phyloP scores from a whole-genome alignment of 2,329 filamentous ascomycete species.

The Beauveria scarabaeidicola region DNA sequence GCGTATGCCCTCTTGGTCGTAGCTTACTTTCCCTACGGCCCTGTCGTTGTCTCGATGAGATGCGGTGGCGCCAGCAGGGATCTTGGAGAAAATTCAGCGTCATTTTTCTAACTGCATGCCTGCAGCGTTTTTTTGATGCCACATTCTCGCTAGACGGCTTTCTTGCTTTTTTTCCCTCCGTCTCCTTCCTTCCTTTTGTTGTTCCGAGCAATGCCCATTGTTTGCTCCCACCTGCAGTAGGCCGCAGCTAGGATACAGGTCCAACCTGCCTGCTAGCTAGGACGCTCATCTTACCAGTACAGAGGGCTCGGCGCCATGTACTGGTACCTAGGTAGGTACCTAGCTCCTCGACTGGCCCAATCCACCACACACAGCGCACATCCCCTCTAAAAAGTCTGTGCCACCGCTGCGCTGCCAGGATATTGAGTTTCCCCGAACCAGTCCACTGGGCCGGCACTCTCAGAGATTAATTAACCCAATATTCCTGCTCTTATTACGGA shows the following conservation, averaged over 20 bases:
- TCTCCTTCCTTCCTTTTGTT: too few species aligned
- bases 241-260: neutral
- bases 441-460: neutral
- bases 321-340: too few species aligned
- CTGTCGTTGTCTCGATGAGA: neutral
- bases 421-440: slow-evolving; percentile 6
- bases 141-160: too few species aligned
- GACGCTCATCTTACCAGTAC: neutral
- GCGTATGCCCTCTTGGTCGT: slow-evolving; percentile 1
- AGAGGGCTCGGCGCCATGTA: neutral
- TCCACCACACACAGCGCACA: neutral
- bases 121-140: neutral
- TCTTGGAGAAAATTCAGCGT: neutral
- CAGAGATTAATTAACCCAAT: neutral
- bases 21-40: neutral
- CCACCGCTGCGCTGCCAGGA: neutral
- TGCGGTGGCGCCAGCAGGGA: slow-evolving; percentile 2
- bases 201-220: neutral
- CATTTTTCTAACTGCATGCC: neutral
- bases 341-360: too few species aligned
- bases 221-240: slow-evolving; percentile 3
- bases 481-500: too few species aligned
- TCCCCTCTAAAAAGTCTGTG: neutral
- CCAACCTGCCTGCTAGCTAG: neutral
- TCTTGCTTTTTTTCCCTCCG: too few species aligned